Conservation (phyloP, 805 yeast genomes). For the Metschnikowia santaceciliae region DNA sequence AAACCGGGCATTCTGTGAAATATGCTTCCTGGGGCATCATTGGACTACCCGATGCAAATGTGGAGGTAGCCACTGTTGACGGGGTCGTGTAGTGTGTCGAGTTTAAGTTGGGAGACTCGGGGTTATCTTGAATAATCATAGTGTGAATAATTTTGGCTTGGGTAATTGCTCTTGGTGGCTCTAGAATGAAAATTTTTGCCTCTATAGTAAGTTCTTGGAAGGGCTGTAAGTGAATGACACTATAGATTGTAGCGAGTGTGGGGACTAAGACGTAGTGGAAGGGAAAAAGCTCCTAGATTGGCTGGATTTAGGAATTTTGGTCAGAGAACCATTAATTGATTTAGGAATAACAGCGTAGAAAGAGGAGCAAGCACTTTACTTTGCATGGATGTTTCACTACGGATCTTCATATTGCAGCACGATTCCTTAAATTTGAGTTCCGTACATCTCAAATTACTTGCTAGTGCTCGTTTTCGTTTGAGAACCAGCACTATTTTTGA, state of each 20-base stretch:
- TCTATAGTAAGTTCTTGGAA: background rate
- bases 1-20: background rate
- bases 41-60: conserved; percentile 4
- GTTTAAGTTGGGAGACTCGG: background rate
- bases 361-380: background rate
- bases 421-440: conserved; percentile 2
- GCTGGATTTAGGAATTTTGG: too few species aligned
- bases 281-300: background rate
- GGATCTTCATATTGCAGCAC: conserved; percentile 2
- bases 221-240: background rate
- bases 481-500: background rate
- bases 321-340: background rate
- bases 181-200: background rate
- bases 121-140: background rate
- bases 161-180: background rate
- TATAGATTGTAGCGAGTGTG: background rate
- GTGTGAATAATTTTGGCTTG: background rate
- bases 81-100: conserved; percentile 2
- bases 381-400: conserved; percentile 1
- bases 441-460: conserved; percentile 3
- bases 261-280: background rate
- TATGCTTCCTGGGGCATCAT: background rate
- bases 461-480: conserved; percentile 2
- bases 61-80: conserved; percentile 3
- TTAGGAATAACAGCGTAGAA: background rate